Evolutionary conservation across 2,329 filamentous ascomycete species (phyloP).

Genomic region (Hypoxylon sp.): DNA sequence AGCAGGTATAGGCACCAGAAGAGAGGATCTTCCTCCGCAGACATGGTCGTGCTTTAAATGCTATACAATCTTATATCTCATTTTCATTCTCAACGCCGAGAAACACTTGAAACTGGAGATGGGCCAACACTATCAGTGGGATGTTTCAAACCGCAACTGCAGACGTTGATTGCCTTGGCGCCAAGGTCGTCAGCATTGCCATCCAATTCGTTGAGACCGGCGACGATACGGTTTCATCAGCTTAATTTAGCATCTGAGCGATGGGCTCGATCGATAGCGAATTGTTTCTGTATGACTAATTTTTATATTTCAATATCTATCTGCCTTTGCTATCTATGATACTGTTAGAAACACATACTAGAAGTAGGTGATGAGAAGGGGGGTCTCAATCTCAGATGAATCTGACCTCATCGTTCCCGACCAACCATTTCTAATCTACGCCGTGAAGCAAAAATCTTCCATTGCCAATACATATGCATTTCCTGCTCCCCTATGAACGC

Average conservation of each 20-base stretch:
- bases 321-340: slow-evolving; percentile 7
- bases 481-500: neutral
- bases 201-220: slow-evolving; percentile 21
- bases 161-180: slow-evolving; percentile 34
- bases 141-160: slow-evolving; percentile 36
- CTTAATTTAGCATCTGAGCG: slow-evolving; percentile 16
- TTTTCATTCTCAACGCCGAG: slow-evolving; percentile 17
- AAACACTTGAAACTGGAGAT: slow-evolving; percentile 30
- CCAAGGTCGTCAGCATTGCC: slow-evolving; percentile 23
- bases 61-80: slow-evolving; percentile 1
- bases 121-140: slow-evolving; percentile 20
- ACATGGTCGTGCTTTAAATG: slow-evolving; percentile 15
- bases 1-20: slow-evolving; percentile 24
- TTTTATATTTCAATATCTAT: slow-evolving; percentile 20
- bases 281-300: slow-evolving; percentile 28
- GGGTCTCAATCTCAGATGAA: neutral
- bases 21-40: slow-evolving; percentile 4
- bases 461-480: slow-evolving; percentile 9
- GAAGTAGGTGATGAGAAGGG: slow-evolving; percentile 14
- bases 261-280: neutral
- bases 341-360: neutral
- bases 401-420: slow-evolving; percentile 9
- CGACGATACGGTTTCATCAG: slow-evolving; percentile 17
- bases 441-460: slow-evolving; percentile 10
- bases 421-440: slow-evolving; percentile 13